Conservation (phyloP, 352 stramenopile genomes). For the Phytophthora hybrid region DNA sequence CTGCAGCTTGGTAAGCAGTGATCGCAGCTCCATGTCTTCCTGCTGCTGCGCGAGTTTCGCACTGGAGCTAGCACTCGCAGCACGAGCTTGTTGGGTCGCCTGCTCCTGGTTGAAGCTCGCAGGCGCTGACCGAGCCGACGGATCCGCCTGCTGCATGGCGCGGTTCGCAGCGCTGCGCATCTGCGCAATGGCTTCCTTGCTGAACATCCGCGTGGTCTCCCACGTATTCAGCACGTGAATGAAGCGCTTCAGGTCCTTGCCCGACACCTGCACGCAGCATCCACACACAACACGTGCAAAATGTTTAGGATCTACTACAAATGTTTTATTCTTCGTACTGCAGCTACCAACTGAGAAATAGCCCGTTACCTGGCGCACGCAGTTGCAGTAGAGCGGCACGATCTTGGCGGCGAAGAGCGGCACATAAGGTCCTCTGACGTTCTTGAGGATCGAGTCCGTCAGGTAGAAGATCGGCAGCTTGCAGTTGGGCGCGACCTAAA, state of each 20-base stretch:
- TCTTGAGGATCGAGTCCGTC: slow-evolving; percentile 92
- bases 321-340: slow-evolving; percentile 16
- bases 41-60: slow-evolving; percentile 44
- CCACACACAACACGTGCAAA: neutral
- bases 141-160: slow-evolving; percentile 59
- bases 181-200: slow-evolving; percentile 55
- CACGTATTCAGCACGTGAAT: slow-evolving; percentile 89
- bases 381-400: slow-evolving; percentile 88
- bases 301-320: slow-evolving; percentile 5
- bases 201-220: slow-evolving; percentile 74
- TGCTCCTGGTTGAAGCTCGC: slow-evolving; percentile 64
- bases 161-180: slow-evolving; percentile 77
- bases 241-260: slow-evolving; percentile 85
- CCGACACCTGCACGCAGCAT: slow-evolving; percentile 58
- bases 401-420: slow-evolving; percentile 75
- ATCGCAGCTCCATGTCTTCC: slow-evolving; percentile 83
- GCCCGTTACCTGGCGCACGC: slow-evolving; percentile 70
- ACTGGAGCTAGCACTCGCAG: slow-evolving; percentile 13
- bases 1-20: slow-evolving; percentile 84
- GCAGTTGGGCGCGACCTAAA: slow-evolving; percentile 77
- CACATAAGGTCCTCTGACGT: slow-evolving; percentile 80
- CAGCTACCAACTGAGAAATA: slow-evolving; percentile 1
- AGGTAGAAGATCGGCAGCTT: slow-evolving; percentile 93
- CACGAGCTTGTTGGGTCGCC: slow-evolving; percentile 15
- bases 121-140: slow-evolving; percentile 45